Evolutionary conservation across 495 filamentous ascomycete genomes (phyloP), one percentile per base, ranked within the genome.

Genomic region (Terfezia boudieri): DNA sequence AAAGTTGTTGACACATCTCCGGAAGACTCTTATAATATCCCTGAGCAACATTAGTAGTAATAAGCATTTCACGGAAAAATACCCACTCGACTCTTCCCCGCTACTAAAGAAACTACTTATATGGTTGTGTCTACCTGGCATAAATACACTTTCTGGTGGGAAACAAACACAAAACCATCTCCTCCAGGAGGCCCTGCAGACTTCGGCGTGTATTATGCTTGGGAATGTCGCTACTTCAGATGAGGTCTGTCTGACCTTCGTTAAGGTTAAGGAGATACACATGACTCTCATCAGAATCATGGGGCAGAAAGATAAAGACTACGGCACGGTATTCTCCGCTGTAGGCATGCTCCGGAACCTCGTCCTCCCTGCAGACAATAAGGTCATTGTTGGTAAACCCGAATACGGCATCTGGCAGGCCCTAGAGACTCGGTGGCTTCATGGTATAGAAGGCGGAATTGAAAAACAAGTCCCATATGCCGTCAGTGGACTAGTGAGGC

Each of bases 321-420:
- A 55, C 10, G 56, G 61, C 9, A 54, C 55, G 36, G 52, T 82
- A 3, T 82, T 86, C 64, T 74, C 81, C 9, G 69, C 72, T 5
- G 71, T 86, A 8, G 75, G 81, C n/a, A 84, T 87, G 59, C 68
- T 87, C 53, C 88, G 84, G 61, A 89, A 90, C 59, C 71, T 89
- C 2, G 80, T 82, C 37, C 78, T 89, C 55, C 75, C 81, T 2
- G 61, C 70, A 9, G 67, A 68, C 6, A 86, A 87, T 60, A 83
- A 81, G 54, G 53, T 66, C 35, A 58, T 65, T 9, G 65, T 89
- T 5, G 82, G 76, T 8, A 61, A 71, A 10, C 69, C 74, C 0
- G 75, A 73, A 0, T 14, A 20, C 41, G 41, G 69, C 78, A 1
- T 65, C 73, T 12, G 58, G 63, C 11, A 46, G 12, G 41, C 41